Percentiles rank a stretch among this genome's conserved stretches.
Evolutionary conservation across 495 filamentous ascomycete genomes (phyloP).

Genomic region (Neurospora sp.): DNA sequence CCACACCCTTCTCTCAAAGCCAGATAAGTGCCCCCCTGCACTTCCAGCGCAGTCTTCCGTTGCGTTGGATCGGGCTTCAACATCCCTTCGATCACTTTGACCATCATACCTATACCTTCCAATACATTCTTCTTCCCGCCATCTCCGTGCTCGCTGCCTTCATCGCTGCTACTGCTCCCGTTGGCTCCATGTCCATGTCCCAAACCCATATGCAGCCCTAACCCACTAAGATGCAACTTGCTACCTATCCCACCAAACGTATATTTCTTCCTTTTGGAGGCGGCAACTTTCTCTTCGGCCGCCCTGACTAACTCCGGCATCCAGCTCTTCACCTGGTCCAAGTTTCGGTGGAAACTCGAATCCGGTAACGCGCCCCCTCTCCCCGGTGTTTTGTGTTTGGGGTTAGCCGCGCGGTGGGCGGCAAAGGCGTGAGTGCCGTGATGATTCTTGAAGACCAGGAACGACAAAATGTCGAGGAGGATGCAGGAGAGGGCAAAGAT

Average conservation of each 20-base stretch:
- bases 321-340: constrained; percentile 69
- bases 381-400: constrained; percentile 52
- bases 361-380: constrained; percentile 62
- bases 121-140: constrained; percentile 37
- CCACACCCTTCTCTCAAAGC: constrained; percentile 35
- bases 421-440: constrained; percentile 48
- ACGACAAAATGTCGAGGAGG: constrained; percentile 58
- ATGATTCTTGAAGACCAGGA: constrained; percentile 62
- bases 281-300: constrained; percentile 7
- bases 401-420: constrained; percentile 51
- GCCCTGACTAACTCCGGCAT: constrained; percentile 59
- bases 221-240: background rate
- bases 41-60: constrained; percentile 33
- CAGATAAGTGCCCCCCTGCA: constrained; percentile 33
- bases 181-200: background rate
- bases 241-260: constrained; percentile 36
- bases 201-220: background rate
- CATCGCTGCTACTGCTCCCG: background rate
- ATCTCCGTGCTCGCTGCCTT: background rate
- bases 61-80: constrained; percentile 33
- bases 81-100: constrained; percentile 38
- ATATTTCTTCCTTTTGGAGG: constrained; percentile 52
- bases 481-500: constrained; percentile 70
- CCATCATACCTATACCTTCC: constrained; percentile 34
- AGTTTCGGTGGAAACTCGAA: constrained; percentile 75